These are phyloP conservation scores for Trametes coccinea DNA, from an alignment of 768 basidiomycete species.

Conservation along the genomic window DNA sequence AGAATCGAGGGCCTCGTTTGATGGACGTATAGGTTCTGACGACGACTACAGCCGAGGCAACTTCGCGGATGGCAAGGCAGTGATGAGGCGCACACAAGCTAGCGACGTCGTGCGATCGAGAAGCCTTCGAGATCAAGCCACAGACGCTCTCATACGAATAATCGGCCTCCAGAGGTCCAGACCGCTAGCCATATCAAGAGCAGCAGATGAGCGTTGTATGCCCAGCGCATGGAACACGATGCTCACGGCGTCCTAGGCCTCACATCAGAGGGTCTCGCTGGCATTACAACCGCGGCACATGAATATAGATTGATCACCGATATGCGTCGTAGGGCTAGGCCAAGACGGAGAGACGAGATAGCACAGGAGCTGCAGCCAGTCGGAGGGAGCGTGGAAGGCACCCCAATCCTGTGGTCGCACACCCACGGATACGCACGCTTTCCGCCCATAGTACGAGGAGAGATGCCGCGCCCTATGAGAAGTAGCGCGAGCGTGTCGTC, in stretches of 20 bases:
- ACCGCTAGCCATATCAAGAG: background rate
- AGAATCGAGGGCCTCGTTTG: background rate
- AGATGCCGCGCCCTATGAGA: background rate
- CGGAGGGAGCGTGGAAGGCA: constrained; percentile 11
- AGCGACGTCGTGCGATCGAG: background rate
- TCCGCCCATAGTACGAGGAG: background rate
- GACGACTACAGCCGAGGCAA: background rate
- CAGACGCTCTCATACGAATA: background rate
- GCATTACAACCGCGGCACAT: background rate
- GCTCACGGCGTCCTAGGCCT: constrained; percentile 9
- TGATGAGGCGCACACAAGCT: background rate
- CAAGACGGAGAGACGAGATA: background rate
- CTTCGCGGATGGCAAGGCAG: background rate
- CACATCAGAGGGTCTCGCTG: constrained; percentile 1
- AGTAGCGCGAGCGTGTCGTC: background rate
- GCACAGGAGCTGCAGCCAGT: constrained; percentile 1
- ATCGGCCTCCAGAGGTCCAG: background rate
- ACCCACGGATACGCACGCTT: background rate
- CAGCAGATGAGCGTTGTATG: background rate
- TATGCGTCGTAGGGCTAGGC: background rate
- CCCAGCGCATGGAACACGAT: background rate
- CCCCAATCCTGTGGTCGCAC: constrained; percentile 13
- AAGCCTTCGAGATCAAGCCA: background rate
- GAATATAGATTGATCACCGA: constrained; percentile 15
- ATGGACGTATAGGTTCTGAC: background rate